Percentiles rank a stretch among this genome's conserved stretches.
These are phyloP conservation scores for Globisporangium heterothallicum DNA, from an alignment of 352 stramenopile genomes.

Conservation along the genomic window DNA sequence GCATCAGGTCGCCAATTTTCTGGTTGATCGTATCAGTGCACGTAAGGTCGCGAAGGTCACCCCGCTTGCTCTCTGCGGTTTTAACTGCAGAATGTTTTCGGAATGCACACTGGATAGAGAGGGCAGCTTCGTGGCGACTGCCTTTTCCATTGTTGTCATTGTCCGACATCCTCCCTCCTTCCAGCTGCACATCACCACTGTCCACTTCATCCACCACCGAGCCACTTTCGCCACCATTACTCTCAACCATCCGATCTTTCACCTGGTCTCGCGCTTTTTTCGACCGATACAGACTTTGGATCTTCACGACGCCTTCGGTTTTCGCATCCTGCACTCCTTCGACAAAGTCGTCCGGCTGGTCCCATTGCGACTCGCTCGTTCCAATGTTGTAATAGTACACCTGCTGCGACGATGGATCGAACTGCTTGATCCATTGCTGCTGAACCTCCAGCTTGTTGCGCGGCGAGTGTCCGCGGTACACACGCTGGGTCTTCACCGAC, in stretches of 20 bases:
- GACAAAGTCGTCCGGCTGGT: conserved; percentile 32
- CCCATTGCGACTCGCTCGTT: conserved; percentile 36
- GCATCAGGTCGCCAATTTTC: conserved; percentile 34
- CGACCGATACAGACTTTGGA: conserved; percentile 47
- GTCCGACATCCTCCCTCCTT: background rate
- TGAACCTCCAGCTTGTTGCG: conserved; percentile 16
- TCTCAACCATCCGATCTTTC: conserved; percentile 7
- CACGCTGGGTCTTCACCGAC: conserved; percentile 28
- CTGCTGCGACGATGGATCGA: conserved; percentile 25
- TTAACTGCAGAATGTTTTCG: conserved; percentile 31
- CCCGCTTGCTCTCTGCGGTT: conserved; percentile 21
- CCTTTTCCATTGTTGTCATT: background rate
- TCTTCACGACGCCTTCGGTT: conserved; percentile 33
- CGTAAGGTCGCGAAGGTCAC: conserved; percentile 24
- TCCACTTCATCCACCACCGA: background rate
- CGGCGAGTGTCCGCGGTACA: conserved; percentile 22
- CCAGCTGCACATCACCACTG: background rate
- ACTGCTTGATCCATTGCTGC: conserved; percentile 44
- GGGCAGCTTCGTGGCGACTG: background rate
- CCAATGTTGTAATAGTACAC: conserved; percentile 52
- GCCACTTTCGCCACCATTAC: background rate
- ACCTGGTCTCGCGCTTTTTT: conserved; percentile 34
- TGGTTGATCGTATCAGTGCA: conserved; percentile 24
- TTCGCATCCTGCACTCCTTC: conserved; percentile 24
- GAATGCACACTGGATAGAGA: conserved; percentile 55